These are phyloP conservation scores for Trichoderma hamatum DNA, from an alignment of 2,329 filamentous ascomycete genomes.

Conservation along the genomic window DNA sequence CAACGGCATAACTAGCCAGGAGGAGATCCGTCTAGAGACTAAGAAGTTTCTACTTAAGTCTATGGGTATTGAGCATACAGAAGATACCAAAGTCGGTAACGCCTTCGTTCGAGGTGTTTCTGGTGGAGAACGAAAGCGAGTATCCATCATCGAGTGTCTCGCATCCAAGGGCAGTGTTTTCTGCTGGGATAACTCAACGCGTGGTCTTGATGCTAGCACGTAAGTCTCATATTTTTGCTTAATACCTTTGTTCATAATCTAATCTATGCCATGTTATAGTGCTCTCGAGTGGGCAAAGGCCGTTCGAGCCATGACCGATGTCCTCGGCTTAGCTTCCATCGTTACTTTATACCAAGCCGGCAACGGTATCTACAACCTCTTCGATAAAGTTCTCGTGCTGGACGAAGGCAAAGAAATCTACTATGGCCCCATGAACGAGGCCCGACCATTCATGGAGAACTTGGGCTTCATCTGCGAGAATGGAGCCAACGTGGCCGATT, in stretches of 20 bases:
- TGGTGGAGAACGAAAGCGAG: slow-evolving; percentile 69
- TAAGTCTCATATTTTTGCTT: background rate
- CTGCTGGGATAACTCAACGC: slow-evolving; percentile 69
- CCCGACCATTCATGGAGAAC: slow-evolving; percentile 65
- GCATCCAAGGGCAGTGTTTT: slow-evolving; percentile 61
- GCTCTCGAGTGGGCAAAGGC: slow-evolving; percentile 64
- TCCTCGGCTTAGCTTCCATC: slow-evolving; percentile 61
- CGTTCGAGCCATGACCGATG: slow-evolving; percentile 65
- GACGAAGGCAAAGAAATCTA: slow-evolving; percentile 68
- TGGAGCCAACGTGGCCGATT: slow-evolving; percentile 67
- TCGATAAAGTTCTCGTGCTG: slow-evolving; percentile 71
- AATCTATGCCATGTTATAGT: slow-evolving; percentile 31
- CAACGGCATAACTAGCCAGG: slow-evolving; percentile 43
- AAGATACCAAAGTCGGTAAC: slow-evolving; percentile 68
- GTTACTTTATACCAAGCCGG: slow-evolving; percentile 71
- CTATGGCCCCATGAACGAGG: slow-evolving; percentile 62
- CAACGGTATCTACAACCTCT: slow-evolving; percentile 69
- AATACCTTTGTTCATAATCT: background rate
- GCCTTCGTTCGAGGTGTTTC: slow-evolving; percentile 68
- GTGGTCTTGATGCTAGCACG: slow-evolving; percentile 62
- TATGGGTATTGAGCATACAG: slow-evolving; percentile 61
- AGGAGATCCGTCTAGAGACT: slow-evolving; percentile 51
- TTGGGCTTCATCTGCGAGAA: slow-evolving; percentile 65
- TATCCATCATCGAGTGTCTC: slow-evolving; percentile 68
- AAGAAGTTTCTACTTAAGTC: slow-evolving; percentile 60